Conservation (phyloP, 2,329 filamentous ascomycete species). For the Diplodia seriata region DNA sequence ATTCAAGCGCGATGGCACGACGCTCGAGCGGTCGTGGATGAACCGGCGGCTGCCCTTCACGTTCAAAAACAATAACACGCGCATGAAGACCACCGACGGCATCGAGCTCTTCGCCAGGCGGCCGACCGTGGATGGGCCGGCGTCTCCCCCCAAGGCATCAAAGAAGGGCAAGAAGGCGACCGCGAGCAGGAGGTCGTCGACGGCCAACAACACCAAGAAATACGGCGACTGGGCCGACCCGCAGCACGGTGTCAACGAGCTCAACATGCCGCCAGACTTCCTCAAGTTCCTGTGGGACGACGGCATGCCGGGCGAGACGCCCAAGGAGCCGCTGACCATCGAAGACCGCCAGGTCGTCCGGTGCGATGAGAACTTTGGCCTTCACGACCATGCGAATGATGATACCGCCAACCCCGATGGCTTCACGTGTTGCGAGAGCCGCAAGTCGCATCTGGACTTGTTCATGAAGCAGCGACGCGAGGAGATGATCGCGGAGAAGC, state of each 20-base stretch:
- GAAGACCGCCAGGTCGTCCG: not conserved
- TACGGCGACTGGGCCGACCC: not conserved
- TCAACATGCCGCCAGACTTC: not conserved
- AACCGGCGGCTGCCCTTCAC: not conserved
- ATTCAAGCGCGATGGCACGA: not conserved
- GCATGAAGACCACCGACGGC: not conserved
- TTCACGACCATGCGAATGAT: not conserved
- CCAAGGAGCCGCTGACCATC: not conserved
- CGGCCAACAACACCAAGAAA: too few relatives aligned
- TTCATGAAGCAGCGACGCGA: not conserved
- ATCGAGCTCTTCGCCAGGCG: not conserved
- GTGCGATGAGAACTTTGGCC: constrained; percentile 16
- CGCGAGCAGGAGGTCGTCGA: not conserved
- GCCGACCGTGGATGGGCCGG: not conserved
- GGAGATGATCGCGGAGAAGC: not conserved
- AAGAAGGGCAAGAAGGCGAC: too few relatives aligned
- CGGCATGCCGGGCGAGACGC: too few relatives aligned
- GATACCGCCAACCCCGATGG: not conserved
- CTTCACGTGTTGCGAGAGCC: constrained; percentile 1
- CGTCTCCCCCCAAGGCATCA: too few relatives aligned
- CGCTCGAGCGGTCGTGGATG: constrained; percentile 1
- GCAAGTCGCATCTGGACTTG: not conserved
- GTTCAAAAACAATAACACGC: constrained; percentile 9
- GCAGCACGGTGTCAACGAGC: not conserved
- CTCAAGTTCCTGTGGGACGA: not conserved